phyloP scores from a whole-genome alignment of 306 rosid species.

The Cucurbita moschata region DNA sequence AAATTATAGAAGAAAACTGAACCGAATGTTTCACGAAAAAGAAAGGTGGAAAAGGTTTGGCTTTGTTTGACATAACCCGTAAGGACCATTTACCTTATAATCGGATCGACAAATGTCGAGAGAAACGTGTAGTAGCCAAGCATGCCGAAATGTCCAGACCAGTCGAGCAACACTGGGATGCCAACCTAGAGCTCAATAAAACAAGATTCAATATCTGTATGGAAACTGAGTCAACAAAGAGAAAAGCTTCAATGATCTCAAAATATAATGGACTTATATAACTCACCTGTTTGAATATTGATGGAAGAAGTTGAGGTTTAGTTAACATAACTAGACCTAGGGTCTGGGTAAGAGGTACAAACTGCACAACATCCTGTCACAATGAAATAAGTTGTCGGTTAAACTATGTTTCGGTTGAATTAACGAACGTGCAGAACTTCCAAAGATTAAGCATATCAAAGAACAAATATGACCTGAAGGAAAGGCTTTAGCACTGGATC shows the following conservation, averaged over 20 bases:
- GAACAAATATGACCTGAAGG: constrained; percentile 50
- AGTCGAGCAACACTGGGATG: constrained; percentile 66
- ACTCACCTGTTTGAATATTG: constrained; percentile 78
- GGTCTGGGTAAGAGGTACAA: constrained; percentile 82
- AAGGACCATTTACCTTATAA: constrained; percentile 40
- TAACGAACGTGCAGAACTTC: neutral
- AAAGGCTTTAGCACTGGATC: constrained; percentile 88
- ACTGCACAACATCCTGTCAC: constrained; percentile 88
- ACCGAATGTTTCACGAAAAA: neutral
- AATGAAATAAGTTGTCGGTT: neutral
- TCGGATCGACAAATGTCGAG: constrained; percentile 55
- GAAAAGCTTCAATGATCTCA: neutral
- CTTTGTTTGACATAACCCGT: neutral
- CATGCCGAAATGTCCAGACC: constrained; percentile 72
- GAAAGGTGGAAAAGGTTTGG: neutral
- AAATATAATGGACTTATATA: neutral
- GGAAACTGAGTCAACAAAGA: neutral
- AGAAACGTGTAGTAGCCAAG: constrained; percentile 70
- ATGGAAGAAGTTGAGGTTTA: constrained; percentile 74
- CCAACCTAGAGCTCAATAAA: constrained; percentile 48
- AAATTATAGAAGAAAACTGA: neutral
- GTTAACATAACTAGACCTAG: constrained; percentile 80
- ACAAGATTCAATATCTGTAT: neutral
- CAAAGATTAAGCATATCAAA: neutral
- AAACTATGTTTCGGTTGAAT: neutral